These are phyloP conservation scores for Xylaria sp. DNA, from an alignment of 2,329 filamentous ascomycete genomes.

Conservation along the genomic window DNA sequence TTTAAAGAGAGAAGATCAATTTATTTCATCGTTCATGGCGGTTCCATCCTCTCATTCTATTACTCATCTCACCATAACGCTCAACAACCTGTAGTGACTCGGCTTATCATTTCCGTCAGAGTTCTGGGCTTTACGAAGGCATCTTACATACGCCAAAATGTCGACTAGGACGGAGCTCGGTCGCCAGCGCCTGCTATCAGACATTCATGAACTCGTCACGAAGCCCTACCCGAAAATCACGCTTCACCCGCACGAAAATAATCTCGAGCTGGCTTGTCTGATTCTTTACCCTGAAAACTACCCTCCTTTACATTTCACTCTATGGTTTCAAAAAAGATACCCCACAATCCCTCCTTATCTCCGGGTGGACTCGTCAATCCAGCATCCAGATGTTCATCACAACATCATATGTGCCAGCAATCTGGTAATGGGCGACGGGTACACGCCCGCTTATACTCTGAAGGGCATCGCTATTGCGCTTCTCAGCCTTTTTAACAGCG, in stretches of 20 bases:
- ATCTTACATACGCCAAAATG: neutral
- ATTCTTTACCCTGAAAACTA: slow-evolving; percentile 56
- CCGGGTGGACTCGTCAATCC: slow-evolving; percentile 54
- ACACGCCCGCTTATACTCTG: slow-evolving; percentile 62
- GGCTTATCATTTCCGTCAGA: neutral
- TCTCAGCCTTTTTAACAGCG: slow-evolving; percentile 63
- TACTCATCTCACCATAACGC: neutral
- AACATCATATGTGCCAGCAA: slow-evolving; percentile 61
- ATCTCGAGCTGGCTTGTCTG: slow-evolving; percentile 55
- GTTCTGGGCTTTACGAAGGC: neutral
- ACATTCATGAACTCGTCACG: slow-evolving; percentile 58
- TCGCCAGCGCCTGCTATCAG: slow-evolving; percentile 52
- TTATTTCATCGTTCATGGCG: no score
- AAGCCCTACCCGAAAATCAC: slow-evolving; percentile 60
- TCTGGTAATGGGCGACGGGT: slow-evolving; percentile 55
- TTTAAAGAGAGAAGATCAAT: neutral
- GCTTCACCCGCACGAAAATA: slow-evolving; percentile 53
- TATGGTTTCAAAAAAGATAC: slow-evolving; percentile 52
- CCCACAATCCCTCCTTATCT: slow-evolving; percentile 55
- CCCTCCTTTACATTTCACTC: slow-evolving; percentile 56
- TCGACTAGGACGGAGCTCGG: slow-evolving; percentile 1
- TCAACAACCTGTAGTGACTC: neutral
- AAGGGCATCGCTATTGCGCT: slow-evolving; percentile 62
- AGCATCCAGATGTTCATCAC: slow-evolving; percentile 59
- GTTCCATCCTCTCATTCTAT: neutral